These are phyloP conservation scores for Sporothrix sp. DNA, from an alignment of 2,329 filamentous ascomycete genomes.

Conservation along the genomic window DNA sequence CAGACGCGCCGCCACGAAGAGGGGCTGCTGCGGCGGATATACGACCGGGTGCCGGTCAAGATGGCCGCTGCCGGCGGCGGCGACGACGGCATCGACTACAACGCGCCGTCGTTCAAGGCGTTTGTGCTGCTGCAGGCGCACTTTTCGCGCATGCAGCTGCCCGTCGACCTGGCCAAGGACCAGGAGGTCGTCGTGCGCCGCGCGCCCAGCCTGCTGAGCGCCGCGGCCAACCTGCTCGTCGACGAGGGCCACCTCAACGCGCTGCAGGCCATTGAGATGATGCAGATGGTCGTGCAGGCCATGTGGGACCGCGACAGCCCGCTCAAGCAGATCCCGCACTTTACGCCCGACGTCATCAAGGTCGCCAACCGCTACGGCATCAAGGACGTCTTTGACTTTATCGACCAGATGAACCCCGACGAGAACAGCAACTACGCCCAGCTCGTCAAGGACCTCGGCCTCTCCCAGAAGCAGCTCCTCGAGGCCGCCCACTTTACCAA, in stretches of 20 bases:
- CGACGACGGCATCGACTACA: conserved; percentile 57
- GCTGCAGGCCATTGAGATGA: conserved; percentile 98
- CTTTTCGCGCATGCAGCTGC: conserved; percentile 93
- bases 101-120: conserved; percentile 96
- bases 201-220: conserved; percentile 77
- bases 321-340: conserved; percentile 95
- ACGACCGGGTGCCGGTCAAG: conserved; percentile 90
- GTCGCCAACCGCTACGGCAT: conserved; percentile 72
- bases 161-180: conserved; percentile 90
- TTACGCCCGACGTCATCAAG: conserved; percentile 72
- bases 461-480: conserved; percentile 72
- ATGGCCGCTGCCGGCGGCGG: conserved; percentile 52
- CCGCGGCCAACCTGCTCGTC: conserved; percentile 87
- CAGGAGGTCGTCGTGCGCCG: conserved; percentile 82
- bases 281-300: conserved; percentile 95
- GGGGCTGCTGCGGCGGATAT: conserved; percentile 76
- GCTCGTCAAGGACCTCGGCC: conserved; percentile 66
- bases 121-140: conserved; percentile 96
- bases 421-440: conserved; percentile 75
- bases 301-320: conserved; percentile 99
- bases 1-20: conserved; percentile 89
- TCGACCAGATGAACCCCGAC: conserved; percentile 95
- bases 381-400: conserved; percentile 94
- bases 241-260: conserved; percentile 95
- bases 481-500: conserved; percentile 95